phyloP scores from a whole-genome alignment of 371 early-diverging fungal species.

The Batkoa obscura region DNA sequence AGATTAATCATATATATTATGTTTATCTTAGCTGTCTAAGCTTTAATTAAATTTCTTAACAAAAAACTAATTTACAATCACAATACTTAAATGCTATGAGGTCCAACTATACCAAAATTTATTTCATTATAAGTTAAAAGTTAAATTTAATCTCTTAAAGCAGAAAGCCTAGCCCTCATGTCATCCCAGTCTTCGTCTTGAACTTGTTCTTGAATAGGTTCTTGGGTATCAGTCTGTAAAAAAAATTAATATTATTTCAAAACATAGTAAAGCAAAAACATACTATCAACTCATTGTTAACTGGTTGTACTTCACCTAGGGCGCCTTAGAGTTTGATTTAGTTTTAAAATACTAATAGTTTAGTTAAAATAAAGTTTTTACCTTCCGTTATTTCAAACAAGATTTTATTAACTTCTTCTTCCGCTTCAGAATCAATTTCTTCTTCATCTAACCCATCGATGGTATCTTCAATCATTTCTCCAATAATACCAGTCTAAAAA shows the following conservation, averaged over 20 bases:
- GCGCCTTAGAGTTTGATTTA: conserved; percentile 56
- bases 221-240: conserved; percentile 12
- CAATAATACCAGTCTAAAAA: conserved; percentile 72
- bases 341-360: no score
- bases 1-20: no score
- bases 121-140: no score
- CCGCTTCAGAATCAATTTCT: conserved; percentile 84
- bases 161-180: conserved; percentile 71
- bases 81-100: no score
- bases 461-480: conserved; percentile 86
- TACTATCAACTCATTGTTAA: no score
- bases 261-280: no score
- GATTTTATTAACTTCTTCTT: conserved; percentile 80
- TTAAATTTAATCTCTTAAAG: no score
- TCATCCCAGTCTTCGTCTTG: conserved; percentile 59
- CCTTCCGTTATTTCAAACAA: conserved; percentile 79
- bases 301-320: conserved; percentile 27
- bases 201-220: conserved; percentile 20
- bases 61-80: no score
- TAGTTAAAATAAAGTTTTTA: conserved; percentile 10
- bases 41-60: no score
- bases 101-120: no score
- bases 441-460: conserved; percentile 76
- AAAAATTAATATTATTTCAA: no score
- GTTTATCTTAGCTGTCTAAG: no score